phyloP scores from a whole-genome alignment of 2,329 filamentous ascomycete species.

The Hypoxylon sp. region DNA sequence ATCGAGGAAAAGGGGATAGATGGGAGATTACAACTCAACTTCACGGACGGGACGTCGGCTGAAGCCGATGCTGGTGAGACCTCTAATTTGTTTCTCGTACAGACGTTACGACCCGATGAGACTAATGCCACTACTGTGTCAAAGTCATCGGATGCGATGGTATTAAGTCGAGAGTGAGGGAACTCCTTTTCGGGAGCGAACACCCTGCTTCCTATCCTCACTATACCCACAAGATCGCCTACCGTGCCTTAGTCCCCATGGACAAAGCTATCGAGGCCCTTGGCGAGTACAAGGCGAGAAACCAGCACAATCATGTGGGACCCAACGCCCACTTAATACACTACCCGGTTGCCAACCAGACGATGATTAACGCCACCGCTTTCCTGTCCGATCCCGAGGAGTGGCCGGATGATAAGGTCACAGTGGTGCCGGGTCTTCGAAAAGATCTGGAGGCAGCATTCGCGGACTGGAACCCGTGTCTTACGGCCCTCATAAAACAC shows the following conservation, averaged over 20 bases:
- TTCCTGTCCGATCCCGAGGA: slow-evolving; percentile 42
- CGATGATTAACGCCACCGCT: slow-evolving; percentile 43
- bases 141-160: slow-evolving; percentile 61
- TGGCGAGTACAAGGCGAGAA: slow-evolving; percentile 54
- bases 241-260: slow-evolving; percentile 64
- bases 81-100: slow-evolving; percentile 41
- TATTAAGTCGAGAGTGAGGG: slow-evolving; percentile 61
- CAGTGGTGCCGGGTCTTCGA: slow-evolving; percentile 27
- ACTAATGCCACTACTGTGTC: not conserved
- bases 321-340: slow-evolving; percentile 44
- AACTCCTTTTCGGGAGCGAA: slow-evolving; percentile 57
- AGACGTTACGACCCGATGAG: not conserved
- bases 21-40: slow-evolving; percentile 54
- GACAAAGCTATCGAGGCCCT: slow-evolving; percentile 58
- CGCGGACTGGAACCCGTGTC: slow-evolving; percentile 39
- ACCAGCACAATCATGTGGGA: slow-evolving; percentile 43
- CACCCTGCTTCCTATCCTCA: slow-evolving; percentile 58
- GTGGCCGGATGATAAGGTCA: slow-evolving; percentile 41
- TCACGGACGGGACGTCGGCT: slow-evolving; percentile 58
- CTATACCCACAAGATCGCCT: slow-evolving; percentile 66
- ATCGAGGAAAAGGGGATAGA: slow-evolving; percentile 42
- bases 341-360: slow-evolving; percentile 44
- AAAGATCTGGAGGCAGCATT: slow-evolving; percentile 40
- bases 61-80: slow-evolving; percentile 51
- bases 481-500: slow-evolving; percentile 37